Percentiles rank a stretch among this genome's conserved stretches.
phyloP scores from a whole-genome alignment of 345 rosid species.

The Salix caprea region DNA sequence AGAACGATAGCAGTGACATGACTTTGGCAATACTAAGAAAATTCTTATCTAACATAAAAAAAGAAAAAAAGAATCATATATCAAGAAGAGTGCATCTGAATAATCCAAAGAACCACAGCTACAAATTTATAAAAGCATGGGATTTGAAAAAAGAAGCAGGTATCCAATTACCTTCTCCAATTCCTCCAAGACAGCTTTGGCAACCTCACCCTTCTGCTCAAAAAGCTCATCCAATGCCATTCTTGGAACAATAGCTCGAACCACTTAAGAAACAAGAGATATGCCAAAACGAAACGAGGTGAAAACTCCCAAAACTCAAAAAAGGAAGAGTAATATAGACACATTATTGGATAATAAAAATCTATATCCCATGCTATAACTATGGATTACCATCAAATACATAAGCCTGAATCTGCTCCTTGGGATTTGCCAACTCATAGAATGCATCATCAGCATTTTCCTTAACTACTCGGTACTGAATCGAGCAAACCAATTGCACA shows the following conservation, averaged over 20 bases:
- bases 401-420: constrained; percentile 91
- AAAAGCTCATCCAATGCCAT: constrained; percentile 84
- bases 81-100: neutral
- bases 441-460: constrained; percentile 91
- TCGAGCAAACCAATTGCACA: constrained; percentile 89
- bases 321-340: neutral
- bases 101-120: neutral
- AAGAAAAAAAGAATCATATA: neutral
- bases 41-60: neutral
- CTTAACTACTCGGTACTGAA: constrained; percentile 75
- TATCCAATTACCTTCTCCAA: constrained; percentile 70
- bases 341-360: neutral
- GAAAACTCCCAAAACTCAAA: neutral
- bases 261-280: constrained; percentile 44
- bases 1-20: neutral
- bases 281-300: neutral
- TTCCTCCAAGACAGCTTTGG: constrained; percentile 86
- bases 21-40: neutral
- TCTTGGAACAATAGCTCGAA: constrained; percentile 89
- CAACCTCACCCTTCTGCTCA: constrained; percentile 98
- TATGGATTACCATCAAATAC: constrained; percentile 75
- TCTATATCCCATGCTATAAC: neutral
- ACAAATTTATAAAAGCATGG: neutral
- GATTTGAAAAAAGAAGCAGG: neutral
- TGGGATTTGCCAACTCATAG: constrained; percentile 87